Percentiles rank a stretch among this genome's conserved stretches.
Evolutionary conservation across 1,139 yeast species (phyloP).

Genomic region (Debaryomycetaceae sp.): DNA sequence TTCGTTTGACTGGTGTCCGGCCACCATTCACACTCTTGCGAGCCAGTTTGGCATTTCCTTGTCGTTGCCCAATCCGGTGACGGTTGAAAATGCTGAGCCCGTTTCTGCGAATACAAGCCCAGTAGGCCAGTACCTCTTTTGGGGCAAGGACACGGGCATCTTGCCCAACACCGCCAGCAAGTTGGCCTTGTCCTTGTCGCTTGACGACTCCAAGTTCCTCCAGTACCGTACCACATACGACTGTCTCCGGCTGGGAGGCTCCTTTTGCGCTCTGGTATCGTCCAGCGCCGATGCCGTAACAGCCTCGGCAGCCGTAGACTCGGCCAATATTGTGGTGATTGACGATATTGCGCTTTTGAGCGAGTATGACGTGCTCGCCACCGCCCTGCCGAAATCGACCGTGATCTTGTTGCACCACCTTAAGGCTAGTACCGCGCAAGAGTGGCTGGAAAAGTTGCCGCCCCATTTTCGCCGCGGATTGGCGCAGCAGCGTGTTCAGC

Average conservation of each 20-base stretch:
- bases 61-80: slow-evolving; percentile 2
- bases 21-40: slow-evolving; percentile 40
- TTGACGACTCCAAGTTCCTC: slow-evolving; percentile 46
- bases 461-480: slow-evolving; percentile 42
- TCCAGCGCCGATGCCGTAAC: slow-evolving; percentile 18
- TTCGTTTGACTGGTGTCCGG: slow-evolving; percentile 47
- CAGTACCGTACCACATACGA: slow-evolving; percentile 59
- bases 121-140: slow-evolving; percentile 44
- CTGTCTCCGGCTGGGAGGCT: slow-evolving; percentile 70
- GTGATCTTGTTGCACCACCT: slow-evolving; percentile 36
- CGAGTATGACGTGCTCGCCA: slow-evolving; percentile 49
- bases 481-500: slow-evolving; percentile 40
- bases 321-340: slow-evolving; percentile 54
- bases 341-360: slow-evolving; percentile 46
- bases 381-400: slow-evolving; percentile 46
- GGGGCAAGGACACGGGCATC: slow-evolving; percentile 57
- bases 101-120: slow-evolving; percentile 35
- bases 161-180: slow-evolving; percentile 50
- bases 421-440: slow-evolving; percentile 27
- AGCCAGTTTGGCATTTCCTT: slow-evolving; percentile 11
- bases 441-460: slow-evolving; percentile 42
- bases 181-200: slow-evolving; percentile 61
- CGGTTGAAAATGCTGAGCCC: slow-evolving; percentile 4
- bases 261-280: slow-evolving; percentile 66
- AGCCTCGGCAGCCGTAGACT: slow-evolving; percentile 32